phyloP scores from a whole-genome alignment of 2,329 filamentous ascomycete species.

The Juglanconis sp. region DNA sequence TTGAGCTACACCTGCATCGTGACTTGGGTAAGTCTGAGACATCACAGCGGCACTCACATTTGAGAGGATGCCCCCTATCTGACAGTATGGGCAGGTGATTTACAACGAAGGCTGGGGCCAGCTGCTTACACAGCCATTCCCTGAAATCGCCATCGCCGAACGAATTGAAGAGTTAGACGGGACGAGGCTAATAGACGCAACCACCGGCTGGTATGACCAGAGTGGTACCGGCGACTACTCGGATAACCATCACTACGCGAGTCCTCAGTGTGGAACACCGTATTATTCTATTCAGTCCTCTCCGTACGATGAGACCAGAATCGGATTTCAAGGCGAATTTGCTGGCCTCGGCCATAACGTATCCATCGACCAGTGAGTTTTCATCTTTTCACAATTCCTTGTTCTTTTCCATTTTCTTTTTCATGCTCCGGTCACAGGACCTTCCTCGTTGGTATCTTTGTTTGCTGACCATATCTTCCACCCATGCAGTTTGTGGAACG shows the following conservation, averaged over 20 bases:
- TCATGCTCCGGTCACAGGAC: neutral
- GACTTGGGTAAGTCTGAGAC: slow-evolving; percentile 49
- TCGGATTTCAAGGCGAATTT: slow-evolving; percentile 70
- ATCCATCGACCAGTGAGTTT: slow-evolving; percentile 54
- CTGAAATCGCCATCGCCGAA: slow-evolving; percentile 56
- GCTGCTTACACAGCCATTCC: slow-evolving; percentile 42
- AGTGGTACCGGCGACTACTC: slow-evolving; percentile 61
- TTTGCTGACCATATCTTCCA: neutral
- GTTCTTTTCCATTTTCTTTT: neutral
- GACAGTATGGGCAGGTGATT: slow-evolving; percentile 41
- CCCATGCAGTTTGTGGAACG: slow-evolving; percentile 59
- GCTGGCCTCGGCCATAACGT: slow-evolving; percentile 67
- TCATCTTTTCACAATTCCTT: neutral
- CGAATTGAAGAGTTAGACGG: slow-evolving; percentile 57
- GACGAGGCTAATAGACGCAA: slow-evolving; percentile 60
- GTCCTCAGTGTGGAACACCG: slow-evolving; percentile 67
- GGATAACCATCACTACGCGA: slow-evolving; percentile 71
- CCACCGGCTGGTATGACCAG: slow-evolving; percentile 66
- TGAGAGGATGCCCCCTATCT: neutral
- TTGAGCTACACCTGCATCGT: slow-evolving; percentile 63
- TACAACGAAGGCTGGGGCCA: slow-evolving; percentile 75
- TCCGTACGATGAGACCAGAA: slow-evolving; percentile 56
- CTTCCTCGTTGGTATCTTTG: neutral
- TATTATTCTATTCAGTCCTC: slow-evolving; percentile 58
- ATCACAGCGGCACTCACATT: slow-evolving; percentile 18